phyloP scores from a whole-genome alignment of 805 yeast genomes.

The Candida caryicola region DNA sequence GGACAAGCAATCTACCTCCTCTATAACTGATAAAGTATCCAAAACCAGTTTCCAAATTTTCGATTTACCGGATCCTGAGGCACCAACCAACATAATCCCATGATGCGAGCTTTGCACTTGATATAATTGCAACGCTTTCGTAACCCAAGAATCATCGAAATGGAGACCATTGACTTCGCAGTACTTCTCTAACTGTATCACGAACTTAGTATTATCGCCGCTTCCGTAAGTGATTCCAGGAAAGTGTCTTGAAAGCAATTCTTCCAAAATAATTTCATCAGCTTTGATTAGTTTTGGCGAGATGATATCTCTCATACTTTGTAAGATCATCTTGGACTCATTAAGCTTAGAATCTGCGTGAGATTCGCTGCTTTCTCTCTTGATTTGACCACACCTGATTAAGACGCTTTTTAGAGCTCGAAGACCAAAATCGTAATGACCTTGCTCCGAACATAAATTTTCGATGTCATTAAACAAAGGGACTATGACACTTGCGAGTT shows the following conservation, averaged over 20 bases:
- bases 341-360: constrained; percentile 3
- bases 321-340: constrained; percentile 39
- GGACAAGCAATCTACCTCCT: constrained; percentile 34
- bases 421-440: constrained; percentile 88
- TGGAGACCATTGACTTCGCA: constrained; percentile 32
- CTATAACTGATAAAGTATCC: constrained; percentile 33
- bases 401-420: constrained; percentile 74
- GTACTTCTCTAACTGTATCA: constrained; percentile 18
- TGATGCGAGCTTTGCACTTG: constrained; percentile 63
- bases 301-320: constrained; percentile 58
- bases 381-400: constrained; percentile 52
- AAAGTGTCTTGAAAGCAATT: constrained; percentile 22
- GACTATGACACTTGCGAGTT: constrained; percentile 49
- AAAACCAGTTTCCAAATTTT: constrained; percentile 49
- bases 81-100: constrained; percentile 81
- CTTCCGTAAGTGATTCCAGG: constrained; percentile 17
- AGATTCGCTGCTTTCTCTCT: constrained; percentile 16
- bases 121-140: constrained; percentile 58
- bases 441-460: constrained; percentile 46
- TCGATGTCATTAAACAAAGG: constrained; percentile 51
- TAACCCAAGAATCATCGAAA: constrained; percentile 43
- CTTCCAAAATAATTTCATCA: constrained; percentile 47
- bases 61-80: constrained; percentile 73
- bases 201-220: constrained; percentile 24
- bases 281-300: constrained; percentile 60